Evolutionary conservation across 768 basidiomycete genomes (phyloP).

Genomic region (Boletus rubescentipes): DNA sequence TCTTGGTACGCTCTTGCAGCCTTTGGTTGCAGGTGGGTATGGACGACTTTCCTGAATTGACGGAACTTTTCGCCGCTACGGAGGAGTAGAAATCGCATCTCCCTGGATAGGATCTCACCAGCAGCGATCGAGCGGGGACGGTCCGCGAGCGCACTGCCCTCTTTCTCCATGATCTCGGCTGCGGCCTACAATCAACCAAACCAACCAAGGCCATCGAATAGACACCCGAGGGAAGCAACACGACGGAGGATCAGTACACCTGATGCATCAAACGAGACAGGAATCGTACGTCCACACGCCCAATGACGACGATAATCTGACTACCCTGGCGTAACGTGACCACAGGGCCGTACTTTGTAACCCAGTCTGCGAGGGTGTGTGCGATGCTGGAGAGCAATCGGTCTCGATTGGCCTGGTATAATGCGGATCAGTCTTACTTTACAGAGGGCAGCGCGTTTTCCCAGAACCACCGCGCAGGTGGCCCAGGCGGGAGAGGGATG

Average conservation of each 20-base stretch:
- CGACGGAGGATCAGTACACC: too few relatives aligned
- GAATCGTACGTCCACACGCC: slow-evolving; percentile 20
- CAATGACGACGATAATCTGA: slow-evolving; percentile 26
- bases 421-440: slow-evolving; percentile 14
- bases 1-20: slow-evolving; percentile 42
- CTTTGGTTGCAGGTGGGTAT: slow-evolving; percentile 53
- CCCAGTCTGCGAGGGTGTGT: slow-evolving; percentile 48
- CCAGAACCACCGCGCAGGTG: slow-evolving; percentile 26
- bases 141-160: too few relatives aligned
- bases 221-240: too few relatives aligned
- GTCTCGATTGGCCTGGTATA: not conserved
- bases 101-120: slow-evolving; percentile 52
- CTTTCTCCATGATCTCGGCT: too few relatives aligned
- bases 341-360: slow-evolving; percentile 56
- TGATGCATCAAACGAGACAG: not conserved
- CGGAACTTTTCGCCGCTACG: slow-evolving; percentile 52
- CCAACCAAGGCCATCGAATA: too few relatives aligned
- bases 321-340: slow-evolving; percentile 48
- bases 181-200: too few relatives aligned
- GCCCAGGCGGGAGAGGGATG: slow-evolving; percentile 25
- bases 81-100: slow-evolving; percentile 49
- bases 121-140: too few relatives aligned
- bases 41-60: slow-evolving; percentile 51
- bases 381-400: slow-evolving; percentile 9
- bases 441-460: slow-evolving; percentile 17